A percentile compares a stretch with the other conserved stretches of the same genome.
Evolutionary conservation across 2,329 filamentous ascomycete species (phyloP).

Genomic region (Xylariaceae sp.): DNA sequence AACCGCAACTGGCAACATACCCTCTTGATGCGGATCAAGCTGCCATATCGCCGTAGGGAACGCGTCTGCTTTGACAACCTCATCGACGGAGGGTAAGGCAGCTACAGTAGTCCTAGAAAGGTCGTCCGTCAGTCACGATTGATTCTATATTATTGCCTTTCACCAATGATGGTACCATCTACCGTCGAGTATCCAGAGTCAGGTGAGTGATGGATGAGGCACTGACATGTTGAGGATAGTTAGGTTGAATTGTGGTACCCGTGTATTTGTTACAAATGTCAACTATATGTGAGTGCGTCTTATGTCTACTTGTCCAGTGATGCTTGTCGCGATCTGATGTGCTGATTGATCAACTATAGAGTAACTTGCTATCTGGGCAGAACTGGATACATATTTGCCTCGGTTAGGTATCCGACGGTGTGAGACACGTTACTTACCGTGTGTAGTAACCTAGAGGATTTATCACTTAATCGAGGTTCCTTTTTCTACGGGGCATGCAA

Average conservation of each 20-base stretch:
- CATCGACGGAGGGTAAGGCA: conserved; percentile 37
- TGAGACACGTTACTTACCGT: no score
- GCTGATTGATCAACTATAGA: no score
- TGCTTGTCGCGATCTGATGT: no score
- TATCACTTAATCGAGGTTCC: background rate
- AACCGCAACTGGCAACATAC: conserved; percentile 68
- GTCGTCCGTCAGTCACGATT: background rate
- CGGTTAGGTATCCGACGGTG: no score
- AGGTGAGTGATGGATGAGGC: background rate
- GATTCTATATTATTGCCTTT: background rate
- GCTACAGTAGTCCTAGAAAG: conserved; percentile 10
- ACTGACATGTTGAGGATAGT: conserved; percentile 13
- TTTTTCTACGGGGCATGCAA: no score
- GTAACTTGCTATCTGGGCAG: no score
- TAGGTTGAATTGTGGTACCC: background rate
- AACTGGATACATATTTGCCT: no score
- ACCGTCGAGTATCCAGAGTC: no score
- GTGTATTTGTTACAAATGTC: background rate
- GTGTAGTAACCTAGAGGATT: no score
- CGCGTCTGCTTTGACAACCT: conserved; percentile 62
- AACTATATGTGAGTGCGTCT: no score
- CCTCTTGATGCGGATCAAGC: conserved; percentile 69
- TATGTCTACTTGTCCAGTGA: no score
- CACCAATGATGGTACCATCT: background rate
- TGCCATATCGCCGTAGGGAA: conserved; percentile 72